Evolutionary conservation across 2,329 filamentous ascomycete species (phyloP), one percentile per base, ranked within the genome.

Genomic region (Diplodia sapinea): DNA sequence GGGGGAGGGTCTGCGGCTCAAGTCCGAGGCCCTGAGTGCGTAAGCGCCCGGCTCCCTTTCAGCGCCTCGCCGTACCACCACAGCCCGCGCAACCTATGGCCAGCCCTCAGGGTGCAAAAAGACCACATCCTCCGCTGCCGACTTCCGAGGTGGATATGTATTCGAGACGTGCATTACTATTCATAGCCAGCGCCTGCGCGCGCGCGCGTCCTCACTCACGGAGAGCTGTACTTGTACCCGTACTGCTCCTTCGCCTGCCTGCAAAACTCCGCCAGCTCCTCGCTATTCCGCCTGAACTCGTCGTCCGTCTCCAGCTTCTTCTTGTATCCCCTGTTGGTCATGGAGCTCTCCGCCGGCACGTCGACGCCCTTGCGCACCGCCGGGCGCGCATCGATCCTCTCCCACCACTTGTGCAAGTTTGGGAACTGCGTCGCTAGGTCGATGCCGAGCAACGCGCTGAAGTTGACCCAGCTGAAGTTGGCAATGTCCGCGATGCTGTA

Each of bases 401-500:
- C 75, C 80, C 77, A 81, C 81, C 81, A 83, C 54, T 76, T 78
- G 70, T 82, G 72, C 67, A 83, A 50, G 68, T 81, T 79, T 6
- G 80, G 78, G 71, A 82, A 83, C 31, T 74, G 69, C 9, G 79
- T 74, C 8, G 79, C 75, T 1, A 82, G 71, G 20, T 82, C 74
- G 2, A 83, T 70, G 20, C 81, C 81, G 1, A 80, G 65, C 76
- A 75, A 0, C 77, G 70, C 13, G 76, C 73, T 38, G 36, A 38
- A 38, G 69, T 83, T 80, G 50, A 82, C 74, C 81, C 81, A 83
- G 49, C 76, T 75, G 69, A 81, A 82, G 72, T 75, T 80, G 6
- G 80, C 79, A 69, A 83, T 82, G 68, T 83, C 81, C 3, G 81
- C 81, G 65, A 82, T 82, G 68, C 74, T 78, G 74, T 79, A 83